Evolutionary conservation across 192 early-diverging fungal genomes (phyloP).

Genomic region (Phycomyces nitens): DNA sequence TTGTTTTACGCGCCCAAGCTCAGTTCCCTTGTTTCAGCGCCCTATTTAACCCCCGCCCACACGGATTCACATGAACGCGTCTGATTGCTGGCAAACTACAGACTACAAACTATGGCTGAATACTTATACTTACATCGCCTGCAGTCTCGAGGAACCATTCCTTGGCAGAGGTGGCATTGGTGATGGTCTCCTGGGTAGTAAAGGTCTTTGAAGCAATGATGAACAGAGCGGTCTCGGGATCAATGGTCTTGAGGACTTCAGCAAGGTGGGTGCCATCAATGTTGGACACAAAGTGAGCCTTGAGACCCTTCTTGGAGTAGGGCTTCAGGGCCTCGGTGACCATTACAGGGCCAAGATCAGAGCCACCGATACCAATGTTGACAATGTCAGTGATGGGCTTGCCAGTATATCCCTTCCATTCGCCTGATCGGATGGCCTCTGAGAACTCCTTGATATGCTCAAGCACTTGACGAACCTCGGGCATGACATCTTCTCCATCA

Average conservation of each 20-base stretch:
- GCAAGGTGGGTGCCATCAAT: slow-evolving; percentile 98
- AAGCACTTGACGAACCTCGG: slow-evolving; percentile 90
- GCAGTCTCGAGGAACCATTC: slow-evolving; percentile 88
- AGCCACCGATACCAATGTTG: slow-evolving; percentile 99
- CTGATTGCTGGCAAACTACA: too few species aligned
- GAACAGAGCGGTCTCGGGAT: slow-evolving; percentile 89
- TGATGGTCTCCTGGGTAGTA: slow-evolving; percentile 98
- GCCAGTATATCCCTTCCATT: slow-evolving; percentile 96
- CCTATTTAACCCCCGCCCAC: background rate
- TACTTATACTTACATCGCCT: slow-evolving; percentile 72
- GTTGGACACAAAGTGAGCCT: slow-evolving; percentile 95
- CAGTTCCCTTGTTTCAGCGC: slow-evolving; percentile 1
- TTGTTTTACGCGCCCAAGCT: background rate
- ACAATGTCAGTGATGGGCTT: slow-evolving; percentile 90
- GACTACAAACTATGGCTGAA: too few species aligned
- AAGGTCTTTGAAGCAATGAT: slow-evolving; percentile 98
- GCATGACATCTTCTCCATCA: slow-evolving; percentile 89
- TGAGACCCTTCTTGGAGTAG: slow-evolving; percentile 73
- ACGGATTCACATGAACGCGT: background rate
- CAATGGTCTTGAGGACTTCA: slow-evolving; percentile 81
- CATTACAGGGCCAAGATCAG: slow-evolving; percentile 97
- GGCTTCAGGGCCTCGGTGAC: slow-evolving; percentile 98
- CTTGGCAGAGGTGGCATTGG: slow-evolving; percentile 92
- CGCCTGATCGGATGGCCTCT: slow-evolving; percentile 79
- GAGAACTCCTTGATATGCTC: slow-evolving; percentile 89